Base-by-base conservation (phyloP, 2,329 filamentous ascomycete genomes). In the Fusarium pseudocircinatum region DNA sequence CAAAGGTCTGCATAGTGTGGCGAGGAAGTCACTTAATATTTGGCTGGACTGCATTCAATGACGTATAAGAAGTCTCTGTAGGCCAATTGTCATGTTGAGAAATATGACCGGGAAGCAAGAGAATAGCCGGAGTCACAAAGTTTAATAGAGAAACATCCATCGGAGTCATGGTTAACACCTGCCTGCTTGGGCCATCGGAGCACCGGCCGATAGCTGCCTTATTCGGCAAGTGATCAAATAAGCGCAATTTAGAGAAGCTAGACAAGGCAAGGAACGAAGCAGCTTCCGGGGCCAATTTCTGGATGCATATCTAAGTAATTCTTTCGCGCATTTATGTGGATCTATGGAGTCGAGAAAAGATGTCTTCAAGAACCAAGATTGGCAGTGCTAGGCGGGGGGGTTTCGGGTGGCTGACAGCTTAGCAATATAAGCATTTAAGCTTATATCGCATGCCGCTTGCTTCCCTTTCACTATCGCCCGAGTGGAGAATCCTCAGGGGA, bases 301-400 rank as follows among this genome's bases (percentile, higher is more conserved):
- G 15, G 9, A 20, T 37, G 36, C 16, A 5, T 20, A 5, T 37
- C 4, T 37, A 20, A 37, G 5, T 5, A 13, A 24, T 32, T 24
- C 2, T 34, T 50, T 34, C 3, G n/a, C 6, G 7, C 3, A 8
- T 11, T 8, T 20, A 26, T 52, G 18, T 37, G 24, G 24, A 37
- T 3, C 32, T 22, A 1, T 28, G 0, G 7, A 36, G 24, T 22
- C 14, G 7, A 26, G 18, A 9, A 52, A 26, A 37, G 15, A 11
- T 8, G 13, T 20, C 16, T 7, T 36, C 16, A 0, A 4, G 34
- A 9, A 4, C 1, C 15, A 8, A 36, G 3, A 1, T 36, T 36
- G 3, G 15, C 34, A 40, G 32, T 18, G 49, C 49, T 28, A 37
- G 24, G 24, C 24, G 7, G n/a, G 9, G 16, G 18, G 6, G 4